phyloP scores from a whole-genome alignment of 805 yeast species.

The Ogataea ramenticola region DNA sequence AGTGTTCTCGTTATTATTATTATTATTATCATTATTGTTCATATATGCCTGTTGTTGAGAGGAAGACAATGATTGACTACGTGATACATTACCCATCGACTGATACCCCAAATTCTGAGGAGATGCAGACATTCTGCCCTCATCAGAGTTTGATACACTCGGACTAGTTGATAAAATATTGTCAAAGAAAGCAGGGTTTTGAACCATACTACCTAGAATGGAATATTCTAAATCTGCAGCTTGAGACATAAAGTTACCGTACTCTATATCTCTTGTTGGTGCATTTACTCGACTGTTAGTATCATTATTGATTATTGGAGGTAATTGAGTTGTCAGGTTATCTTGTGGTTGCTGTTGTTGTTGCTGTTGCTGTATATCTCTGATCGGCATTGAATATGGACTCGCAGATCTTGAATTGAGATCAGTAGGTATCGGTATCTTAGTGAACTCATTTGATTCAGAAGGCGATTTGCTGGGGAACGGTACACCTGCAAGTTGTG shows the following conservation, averaged over 20 bases:
- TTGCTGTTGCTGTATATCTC: not conserved
- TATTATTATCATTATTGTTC: not conserved
- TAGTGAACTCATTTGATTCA: too few relatives aligned
- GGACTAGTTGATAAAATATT: not conserved
- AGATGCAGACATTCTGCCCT: slow-evolving; percentile 2
- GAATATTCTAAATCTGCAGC: slow-evolving; percentile 74
- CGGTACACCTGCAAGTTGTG: too few relatives aligned
- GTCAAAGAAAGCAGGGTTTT: slow-evolving; percentile 25
- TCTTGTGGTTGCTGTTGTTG: not conserved
- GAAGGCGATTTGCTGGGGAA: too few relatives aligned
- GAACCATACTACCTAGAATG: slow-evolving; percentile 57
- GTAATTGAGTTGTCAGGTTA: not conserved
- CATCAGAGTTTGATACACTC: slow-evolving; percentile 27
- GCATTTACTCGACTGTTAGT: not conserved
- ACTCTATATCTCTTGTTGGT: not conserved
- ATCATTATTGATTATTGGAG: not conserved
- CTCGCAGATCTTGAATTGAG: not conserved
- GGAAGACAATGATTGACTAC: not conserved
- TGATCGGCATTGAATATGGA: not conserved
- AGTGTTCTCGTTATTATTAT: not conserved
- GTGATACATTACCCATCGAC: not conserved
- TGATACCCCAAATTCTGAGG: not conserved
- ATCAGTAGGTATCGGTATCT: not conserved
- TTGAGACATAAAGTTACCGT: slow-evolving; percentile 45
- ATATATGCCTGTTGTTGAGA: not conserved